A percentile compares a stretch with the other conserved stretches of the same genome.
phyloP scores from a whole-genome alignment of 305 asterid species.

The Fraxinus baroniana region DNA sequence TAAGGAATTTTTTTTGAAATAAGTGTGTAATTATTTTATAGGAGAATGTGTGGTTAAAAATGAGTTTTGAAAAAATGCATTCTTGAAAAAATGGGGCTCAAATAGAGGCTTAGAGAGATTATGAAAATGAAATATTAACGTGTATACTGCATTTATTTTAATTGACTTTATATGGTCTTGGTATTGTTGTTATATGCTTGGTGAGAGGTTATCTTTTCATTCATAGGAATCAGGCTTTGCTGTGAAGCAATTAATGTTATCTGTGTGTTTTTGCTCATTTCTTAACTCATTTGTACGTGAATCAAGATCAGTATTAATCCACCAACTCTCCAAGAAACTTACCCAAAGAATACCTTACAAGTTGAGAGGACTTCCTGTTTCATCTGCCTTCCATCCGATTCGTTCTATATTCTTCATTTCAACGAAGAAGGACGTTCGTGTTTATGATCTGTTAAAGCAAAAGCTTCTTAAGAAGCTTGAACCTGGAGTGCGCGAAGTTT shows the following conservation, averaged over 20 bases:
- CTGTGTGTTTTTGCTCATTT: background rate
- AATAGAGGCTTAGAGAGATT: background rate
- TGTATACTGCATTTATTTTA: background rate
- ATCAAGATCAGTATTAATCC: slow-evolving; percentile 78
- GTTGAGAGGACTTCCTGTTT: slow-evolving; percentile 85
- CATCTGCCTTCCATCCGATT: slow-evolving; percentile 85
- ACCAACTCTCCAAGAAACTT: slow-evolving; percentile 67
- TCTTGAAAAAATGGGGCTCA: too few species aligned
- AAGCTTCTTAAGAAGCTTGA: slow-evolving; percentile 83
- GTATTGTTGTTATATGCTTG: background rate
- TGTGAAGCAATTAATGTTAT: slow-evolving; percentile 3
- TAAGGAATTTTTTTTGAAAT: too few species aligned
- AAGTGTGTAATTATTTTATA: too few species aligned
- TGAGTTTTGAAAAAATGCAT: too few species aligned
- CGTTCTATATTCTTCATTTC: slow-evolving; percentile 83
- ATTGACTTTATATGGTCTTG: background rate
- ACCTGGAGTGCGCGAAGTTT: slow-evolving; percentile 81
- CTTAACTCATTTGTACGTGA: slow-evolving; percentile 75
- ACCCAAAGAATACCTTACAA: slow-evolving; percentile 82
- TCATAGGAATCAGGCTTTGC: background rate
- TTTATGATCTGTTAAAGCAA: slow-evolving; percentile 80
- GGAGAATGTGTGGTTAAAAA: too few species aligned
- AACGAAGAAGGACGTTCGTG: slow-evolving; percentile 75
- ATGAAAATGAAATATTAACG: background rate
- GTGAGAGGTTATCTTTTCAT: background rate